Conservation (phyloP, 2,329 filamentous ascomycete species). For the Pezicula carpinea region DNA sequence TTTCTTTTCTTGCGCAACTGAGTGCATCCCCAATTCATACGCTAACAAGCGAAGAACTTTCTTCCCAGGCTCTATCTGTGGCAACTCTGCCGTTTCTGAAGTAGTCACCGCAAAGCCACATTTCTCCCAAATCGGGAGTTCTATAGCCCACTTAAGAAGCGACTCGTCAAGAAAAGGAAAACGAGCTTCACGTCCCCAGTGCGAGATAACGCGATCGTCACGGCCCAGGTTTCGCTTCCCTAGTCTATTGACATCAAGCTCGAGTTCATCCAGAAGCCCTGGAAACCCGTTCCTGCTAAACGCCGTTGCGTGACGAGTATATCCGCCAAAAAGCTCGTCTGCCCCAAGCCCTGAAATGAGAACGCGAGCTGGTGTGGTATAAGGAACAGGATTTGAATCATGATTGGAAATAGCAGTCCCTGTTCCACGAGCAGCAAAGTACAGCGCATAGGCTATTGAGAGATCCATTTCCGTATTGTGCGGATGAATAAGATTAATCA, state of each 20-base stretch:
- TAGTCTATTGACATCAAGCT: constrained; percentile 78
- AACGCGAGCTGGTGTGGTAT: constrained; percentile 71
- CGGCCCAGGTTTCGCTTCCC: constrained; percentile 93
- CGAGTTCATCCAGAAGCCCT: constrained; percentile 75
- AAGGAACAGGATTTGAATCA: constrained; percentile 30
- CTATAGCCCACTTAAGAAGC: constrained; percentile 76
- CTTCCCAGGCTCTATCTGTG: constrained; percentile 70
- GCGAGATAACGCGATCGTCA: constrained; percentile 84
- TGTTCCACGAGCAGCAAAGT: constrained; percentile 82
- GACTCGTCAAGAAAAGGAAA: constrained; percentile 90
- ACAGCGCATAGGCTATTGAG: constrained; percentile 89
- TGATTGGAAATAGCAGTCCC: constrained; percentile 27
- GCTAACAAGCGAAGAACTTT: constrained; percentile 74
- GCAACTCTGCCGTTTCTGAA: constrained; percentile 19
- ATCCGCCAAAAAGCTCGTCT: constrained; percentile 94
- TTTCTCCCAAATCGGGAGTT: constrained; percentile 73
- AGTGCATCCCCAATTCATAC: constrained; percentile 64
- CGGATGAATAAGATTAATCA: constrained; percentile 78
- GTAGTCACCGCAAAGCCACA: constrained; percentile 62
- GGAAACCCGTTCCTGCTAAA: constrained; percentile 64
- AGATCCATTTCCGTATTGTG: constrained; percentile 99
- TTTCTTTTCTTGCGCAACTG: constrained; percentile 84
- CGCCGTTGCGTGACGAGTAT: constrained; percentile 76
- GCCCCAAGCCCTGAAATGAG: constrained; percentile 90
- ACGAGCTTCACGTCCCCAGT: constrained; percentile 84